These are phyloP conservation scores for Pyrenula massariospora DNA, from an alignment of 495 filamentous ascomycete species.

Conservation along the genomic window DNA sequence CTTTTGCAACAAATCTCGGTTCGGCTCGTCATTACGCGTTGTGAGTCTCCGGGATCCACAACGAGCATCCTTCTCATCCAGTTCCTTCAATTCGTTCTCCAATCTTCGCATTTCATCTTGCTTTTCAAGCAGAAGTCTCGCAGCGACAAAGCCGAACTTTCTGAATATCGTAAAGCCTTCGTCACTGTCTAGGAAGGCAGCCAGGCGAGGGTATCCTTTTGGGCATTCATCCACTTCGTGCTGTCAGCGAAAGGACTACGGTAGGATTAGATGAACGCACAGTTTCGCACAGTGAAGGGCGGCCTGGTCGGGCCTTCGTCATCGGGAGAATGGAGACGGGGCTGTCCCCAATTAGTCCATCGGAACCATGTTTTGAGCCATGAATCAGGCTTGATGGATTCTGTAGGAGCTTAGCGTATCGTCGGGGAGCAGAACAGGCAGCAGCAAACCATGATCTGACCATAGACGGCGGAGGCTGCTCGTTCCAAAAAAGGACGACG, in stretches of 20 bases:
- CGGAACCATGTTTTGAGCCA: no score
- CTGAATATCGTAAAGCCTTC: slow-evolving; percentile 14
- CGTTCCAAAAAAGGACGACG: neutral
- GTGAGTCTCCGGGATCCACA: slow-evolving; percentile 1
- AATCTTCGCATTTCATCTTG: slow-evolving; percentile 13
- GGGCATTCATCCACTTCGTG: slow-evolving; percentile 12
- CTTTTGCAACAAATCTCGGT: slow-evolving; percentile 14
- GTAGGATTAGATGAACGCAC: no score
- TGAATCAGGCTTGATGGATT: neutral
- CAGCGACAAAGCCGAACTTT: slow-evolving; percentile 9
- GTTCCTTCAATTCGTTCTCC: slow-evolving; percentile 5
- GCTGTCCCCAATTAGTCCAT: no score
- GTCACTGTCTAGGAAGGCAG: slow-evolving; percentile 14
- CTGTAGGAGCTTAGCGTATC: neutral
- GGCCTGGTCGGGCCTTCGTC: no score
- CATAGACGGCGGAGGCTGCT: no score
- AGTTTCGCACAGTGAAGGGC: no score
- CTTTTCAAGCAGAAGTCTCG: slow-evolving; percentile 11
- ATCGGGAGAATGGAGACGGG: no score
- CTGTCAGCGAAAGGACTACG: no score
- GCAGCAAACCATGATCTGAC: no score
- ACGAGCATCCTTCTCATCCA: slow-evolving; percentile 7
- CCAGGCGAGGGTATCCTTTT: slow-evolving; percentile 10
- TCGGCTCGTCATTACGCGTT: slow-evolving; percentile 5
- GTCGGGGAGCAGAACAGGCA: no score